Evolutionary conservation across 2,329 filamentous ascomycete species (phyloP), one percentile per base, ranked within the genome.

Genomic region (Pseudocercospora ulei): DNA sequence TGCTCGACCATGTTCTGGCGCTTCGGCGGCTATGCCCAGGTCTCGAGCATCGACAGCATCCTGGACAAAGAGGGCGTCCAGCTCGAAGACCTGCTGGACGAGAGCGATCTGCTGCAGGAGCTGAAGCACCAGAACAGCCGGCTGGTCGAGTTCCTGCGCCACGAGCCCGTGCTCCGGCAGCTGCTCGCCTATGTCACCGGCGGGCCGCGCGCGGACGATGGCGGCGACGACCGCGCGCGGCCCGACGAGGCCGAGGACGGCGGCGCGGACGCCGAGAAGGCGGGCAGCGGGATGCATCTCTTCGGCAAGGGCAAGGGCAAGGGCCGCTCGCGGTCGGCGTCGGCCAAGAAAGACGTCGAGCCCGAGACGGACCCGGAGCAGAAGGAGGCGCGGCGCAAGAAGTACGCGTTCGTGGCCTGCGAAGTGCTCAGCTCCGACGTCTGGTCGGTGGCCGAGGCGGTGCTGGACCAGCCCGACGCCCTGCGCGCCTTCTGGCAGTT

Each of bases 61-160:
- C 85, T 98, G 62, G 90, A 98, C 62, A 94, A 94, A 65, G 78
- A 76, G 54, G 83, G 94, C 65, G 87, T 95, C 61, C 86, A 83
- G 36, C 80, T 96, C 51, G 90, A 98, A 65, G 88, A 96, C 61
- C 72, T 98, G 44, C 77, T 98, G 48, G 87, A 96, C 62, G 90
- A 98, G 71, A 82, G 82, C 58, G 90, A 98, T 61, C 69, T 96
- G 56, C 90, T 96, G 54, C 86, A 95, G 63, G 90, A 98, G 71
- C 75, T 98, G 48, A 98, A 96, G 68, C 84, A 93, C 64, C 87
- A 95, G 67, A 96, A 98, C 68, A 81, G 85, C 42, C 95, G 95
- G 68, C 79, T 98, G 47, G 87, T 96, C 63, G 87, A 96, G 66
- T 96, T 88, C 60, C 71, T 98, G 45, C 80, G 90, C 55, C 84